Percentiles rank a stretch among this genome's conserved stretches.
These are phyloP conservation scores for Phialocephala sp. DNA, from an alignment of 2,329 filamentous ascomycete species.

Conservation along the genomic window DNA sequence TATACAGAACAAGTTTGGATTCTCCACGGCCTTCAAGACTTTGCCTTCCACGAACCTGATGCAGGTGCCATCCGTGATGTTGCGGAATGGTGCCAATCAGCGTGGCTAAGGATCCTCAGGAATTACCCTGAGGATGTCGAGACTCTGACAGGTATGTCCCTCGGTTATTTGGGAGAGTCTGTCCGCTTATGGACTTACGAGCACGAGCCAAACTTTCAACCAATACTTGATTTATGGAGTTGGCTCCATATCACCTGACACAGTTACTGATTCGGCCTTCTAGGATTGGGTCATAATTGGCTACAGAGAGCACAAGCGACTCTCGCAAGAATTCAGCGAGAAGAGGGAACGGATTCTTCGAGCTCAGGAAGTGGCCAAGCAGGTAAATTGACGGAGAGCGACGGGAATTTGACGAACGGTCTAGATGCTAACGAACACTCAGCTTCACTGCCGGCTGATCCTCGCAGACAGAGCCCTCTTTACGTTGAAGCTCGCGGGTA, in stretches of 20 bases:
- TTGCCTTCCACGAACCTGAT: constrained; percentile 56
- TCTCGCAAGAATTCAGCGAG: constrained; percentile 53
- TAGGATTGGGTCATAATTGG: constrained; percentile 55
- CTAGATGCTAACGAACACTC: constrained; percentile 34
- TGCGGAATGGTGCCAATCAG: constrained; percentile 54
- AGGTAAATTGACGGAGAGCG: constrained; percentile 19
- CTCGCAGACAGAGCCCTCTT: constrained; percentile 44
- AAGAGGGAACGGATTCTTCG: constrained; percentile 46
- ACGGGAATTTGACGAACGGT: constrained; percentile 28
- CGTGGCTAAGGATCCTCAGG: constrained; percentile 52
- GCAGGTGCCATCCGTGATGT: constrained; percentile 52
- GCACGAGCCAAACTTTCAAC: not conserved
- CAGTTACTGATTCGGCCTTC: constrained; percentile 3
- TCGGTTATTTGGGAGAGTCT: not conserved
- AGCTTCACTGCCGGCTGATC: constrained; percentile 42
- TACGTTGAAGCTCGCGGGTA: constrained; percentile 58
- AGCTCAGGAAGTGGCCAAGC: constrained; percentile 36
- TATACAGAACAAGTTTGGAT: constrained; percentile 49
- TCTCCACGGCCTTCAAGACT: constrained; percentile 52
- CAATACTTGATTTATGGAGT: not conserved
- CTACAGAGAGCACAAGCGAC: constrained; percentile 55
- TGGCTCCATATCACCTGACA: constrained; percentile 1
- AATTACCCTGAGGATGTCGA: constrained; percentile 51
- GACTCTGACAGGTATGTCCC: constrained; percentile 48
- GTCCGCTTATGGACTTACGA: not conserved